A percentile compares a stretch with the other conserved stretches of the same genome.
These are phyloP conservation scores for Plantago ovata DNA, from an alignment of 257 asterid species.

Conservation along the genomic window DNA sequence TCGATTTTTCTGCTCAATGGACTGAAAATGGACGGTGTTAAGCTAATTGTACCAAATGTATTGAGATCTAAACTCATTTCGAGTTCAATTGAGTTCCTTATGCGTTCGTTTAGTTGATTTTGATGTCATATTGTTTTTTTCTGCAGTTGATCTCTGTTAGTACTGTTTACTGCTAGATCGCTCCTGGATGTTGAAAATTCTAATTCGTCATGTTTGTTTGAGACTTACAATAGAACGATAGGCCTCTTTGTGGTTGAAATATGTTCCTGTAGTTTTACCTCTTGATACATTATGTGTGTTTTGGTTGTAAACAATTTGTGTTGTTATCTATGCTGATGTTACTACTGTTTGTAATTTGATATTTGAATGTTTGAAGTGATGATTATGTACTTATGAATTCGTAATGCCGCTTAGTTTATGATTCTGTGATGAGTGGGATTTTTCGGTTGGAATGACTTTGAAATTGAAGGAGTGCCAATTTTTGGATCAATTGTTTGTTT, in stretches of 20 bases:
- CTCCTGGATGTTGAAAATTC: neutral
- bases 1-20: conserved; percentile 15
- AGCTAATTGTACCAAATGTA: conserved; percentile 19
- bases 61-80: conserved; percentile 31
- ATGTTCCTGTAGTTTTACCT: neutral
- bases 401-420: too few relatives aligned
- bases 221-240: conserved; percentile 23
- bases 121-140: neutral
- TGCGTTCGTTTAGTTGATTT: neutral
- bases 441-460: too few relatives aligned
- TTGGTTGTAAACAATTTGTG: conserved; percentile 17
- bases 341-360: too few relatives aligned
- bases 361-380: too few relatives aligned
- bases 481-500: too few relatives aligned
- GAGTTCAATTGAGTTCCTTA: conserved; percentile 1
- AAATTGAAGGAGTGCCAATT: too few relatives aligned
- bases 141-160: neutral
- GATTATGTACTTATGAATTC: too few relatives aligned
- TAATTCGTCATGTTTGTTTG: conserved; percentile 6
- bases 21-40: conserved; percentile 12
- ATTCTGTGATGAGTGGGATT: too few relatives aligned
- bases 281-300: conserved; percentile 9
- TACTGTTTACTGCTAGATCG: conserved; percentile 18
- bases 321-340: neutral
- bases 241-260: conserved; percentile 13